These are phyloP conservation scores for Pythium phragmitis DNA, from an alignment of 352 stramenopile species.

Conservation along the genomic window DNA sequence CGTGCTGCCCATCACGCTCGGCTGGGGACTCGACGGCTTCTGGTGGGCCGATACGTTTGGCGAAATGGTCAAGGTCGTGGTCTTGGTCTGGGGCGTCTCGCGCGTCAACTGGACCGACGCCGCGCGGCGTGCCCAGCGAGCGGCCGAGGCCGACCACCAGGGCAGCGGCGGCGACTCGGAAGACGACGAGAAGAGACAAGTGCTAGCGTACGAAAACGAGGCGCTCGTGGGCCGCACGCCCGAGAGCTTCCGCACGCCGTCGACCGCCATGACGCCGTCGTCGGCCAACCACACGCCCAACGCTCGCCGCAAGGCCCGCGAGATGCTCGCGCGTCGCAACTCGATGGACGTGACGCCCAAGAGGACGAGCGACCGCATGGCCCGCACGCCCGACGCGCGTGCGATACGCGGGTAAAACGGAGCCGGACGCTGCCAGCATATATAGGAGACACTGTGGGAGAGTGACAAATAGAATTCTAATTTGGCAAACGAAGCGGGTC, in stretches of 20 bases:
- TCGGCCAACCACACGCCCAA: conserved; percentile 36
- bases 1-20: conserved; percentile 40
- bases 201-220: conserved; percentile 49
- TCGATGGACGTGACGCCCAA: conserved; percentile 6
- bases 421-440: too few relatives aligned
- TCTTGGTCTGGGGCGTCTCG: conserved; percentile 42
- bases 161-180: conserved; percentile 28
- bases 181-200: conserved; percentile 33
- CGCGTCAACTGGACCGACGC: conserved; percentile 49
- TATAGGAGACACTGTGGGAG: too few relatives aligned
- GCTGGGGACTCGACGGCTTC: conserved; percentile 49
- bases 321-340: conserved; percentile 24
- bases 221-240: conserved; percentile 37
- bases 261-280: conserved; percentile 33
- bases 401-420: conserved; percentile 6
- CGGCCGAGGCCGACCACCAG: conserved; percentile 33
- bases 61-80: conserved; percentile 48
- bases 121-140: conserved; percentile 31
- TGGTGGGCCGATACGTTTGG: conserved; percentile 51
- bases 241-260: conserved; percentile 40
- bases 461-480: too few relatives aligned
- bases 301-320: conserved; percentile 31
- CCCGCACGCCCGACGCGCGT: conserved; percentile 27
- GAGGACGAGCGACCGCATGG: conserved; percentile 15
- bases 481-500: too few relatives aligned